Conservation (phyloP, 2,329 filamentous ascomycete species). For the Magnaporthiopsis poae region DNA sequence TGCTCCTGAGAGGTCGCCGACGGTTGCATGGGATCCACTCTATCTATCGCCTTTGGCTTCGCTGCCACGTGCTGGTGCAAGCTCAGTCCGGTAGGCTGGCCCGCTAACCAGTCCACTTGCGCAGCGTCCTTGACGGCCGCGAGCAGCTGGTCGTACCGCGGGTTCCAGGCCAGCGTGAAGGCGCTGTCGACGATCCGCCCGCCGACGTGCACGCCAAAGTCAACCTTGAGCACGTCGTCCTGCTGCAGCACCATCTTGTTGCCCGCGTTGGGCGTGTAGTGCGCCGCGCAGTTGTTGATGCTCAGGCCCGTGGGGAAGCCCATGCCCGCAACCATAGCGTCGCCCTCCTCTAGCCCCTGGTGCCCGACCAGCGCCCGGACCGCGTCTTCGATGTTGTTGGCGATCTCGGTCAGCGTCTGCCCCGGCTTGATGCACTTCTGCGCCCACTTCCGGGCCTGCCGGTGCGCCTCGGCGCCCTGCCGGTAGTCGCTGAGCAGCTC, state of each 20-base stretch:
- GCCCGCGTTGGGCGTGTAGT: slow-evolving; percentile 74
- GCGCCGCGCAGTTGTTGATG: slow-evolving; percentile 72
- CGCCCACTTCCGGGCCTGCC: slow-evolving; percentile 72
- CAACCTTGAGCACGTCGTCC: slow-evolving; percentile 72
- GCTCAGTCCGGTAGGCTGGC: too few species aligned
- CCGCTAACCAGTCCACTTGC: too few species aligned
- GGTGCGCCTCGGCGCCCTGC: slow-evolving; percentile 67
- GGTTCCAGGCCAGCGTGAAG: slow-evolving; percentile 69
- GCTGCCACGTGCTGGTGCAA: too few species aligned
- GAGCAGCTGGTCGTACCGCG: slow-evolving; percentile 64
- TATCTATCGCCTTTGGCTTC: too few species aligned
- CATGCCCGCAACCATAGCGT: slow-evolving; percentile 66
- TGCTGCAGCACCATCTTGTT: slow-evolving; percentile 66
- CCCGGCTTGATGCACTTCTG: slow-evolving; percentile 72
- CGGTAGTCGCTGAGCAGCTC: slow-evolving; percentile 72
- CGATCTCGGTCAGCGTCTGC: slow-evolving; percentile 66
- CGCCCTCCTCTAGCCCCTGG: slow-evolving; percentile 64
- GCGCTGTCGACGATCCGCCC: slow-evolving; percentile 73
- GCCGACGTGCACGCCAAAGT: slow-evolving; percentile 73
- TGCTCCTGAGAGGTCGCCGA: too few species aligned
- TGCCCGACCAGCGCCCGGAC: slow-evolving; percentile 68
- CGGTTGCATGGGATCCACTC: too few species aligned
- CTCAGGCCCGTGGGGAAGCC: slow-evolving; percentile 75
- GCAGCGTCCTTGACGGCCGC: slow-evolving; percentile 62
- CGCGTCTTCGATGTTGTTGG: slow-evolving; percentile 70